These are phyloP conservation scores for Wakefieldia striispora DNA, from an alignment of 768 basidiomycete genomes.

Conservation along the genomic window DNA sequence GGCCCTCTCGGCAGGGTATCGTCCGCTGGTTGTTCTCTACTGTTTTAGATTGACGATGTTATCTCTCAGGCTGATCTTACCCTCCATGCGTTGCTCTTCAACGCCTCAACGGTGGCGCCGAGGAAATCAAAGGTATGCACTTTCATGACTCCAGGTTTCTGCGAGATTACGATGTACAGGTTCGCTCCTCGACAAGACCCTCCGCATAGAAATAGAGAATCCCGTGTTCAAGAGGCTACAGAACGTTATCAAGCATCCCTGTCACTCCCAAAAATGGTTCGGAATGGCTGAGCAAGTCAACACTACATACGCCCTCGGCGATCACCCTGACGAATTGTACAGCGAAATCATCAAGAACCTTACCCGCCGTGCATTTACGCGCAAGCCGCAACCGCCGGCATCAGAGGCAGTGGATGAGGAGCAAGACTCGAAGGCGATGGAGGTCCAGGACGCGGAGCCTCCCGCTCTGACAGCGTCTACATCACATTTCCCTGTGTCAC, in stretches of 20 bases:
- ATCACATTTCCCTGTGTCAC: slow-evolving; percentile 21
- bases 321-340: slow-evolving; percentile 88
- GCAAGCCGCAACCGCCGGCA: slow-evolving; percentile 16
- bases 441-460: slow-evolving; percentile 33
- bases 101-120: slow-evolving; percentile 88
- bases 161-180: slow-evolving; percentile 42
- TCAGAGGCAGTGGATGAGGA: slow-evolving; percentile 20
- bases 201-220: slow-evolving; percentile 85
- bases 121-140: slow-evolving; percentile 87
- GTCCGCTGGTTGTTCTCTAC: background rate
- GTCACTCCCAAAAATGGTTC: slow-evolving; percentile 91
- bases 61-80: slow-evolving; percentile 72
- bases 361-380: slow-evolving; percentile 66
- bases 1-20: slow-evolving; percentile 80
- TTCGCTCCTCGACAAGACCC: slow-evolving; percentile 81
- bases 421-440: slow-evolving; percentile 51
- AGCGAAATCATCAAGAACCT: slow-evolving; percentile 78
- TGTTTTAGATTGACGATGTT: background rate
- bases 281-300: slow-evolving; percentile 97
- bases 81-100: slow-evolving; percentile 89
- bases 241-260: slow-evolving; percentile 76
- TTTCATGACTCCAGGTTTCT: background rate
- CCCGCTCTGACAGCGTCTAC: slow-evolving; percentile 22
- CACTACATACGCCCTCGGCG: slow-evolving; percentile 90
- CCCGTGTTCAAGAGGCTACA: slow-evolving; percentile 82